phyloP scores from a whole-genome alignment of 768 basidiomycete species.

The Polyporus arcularius region DNA sequence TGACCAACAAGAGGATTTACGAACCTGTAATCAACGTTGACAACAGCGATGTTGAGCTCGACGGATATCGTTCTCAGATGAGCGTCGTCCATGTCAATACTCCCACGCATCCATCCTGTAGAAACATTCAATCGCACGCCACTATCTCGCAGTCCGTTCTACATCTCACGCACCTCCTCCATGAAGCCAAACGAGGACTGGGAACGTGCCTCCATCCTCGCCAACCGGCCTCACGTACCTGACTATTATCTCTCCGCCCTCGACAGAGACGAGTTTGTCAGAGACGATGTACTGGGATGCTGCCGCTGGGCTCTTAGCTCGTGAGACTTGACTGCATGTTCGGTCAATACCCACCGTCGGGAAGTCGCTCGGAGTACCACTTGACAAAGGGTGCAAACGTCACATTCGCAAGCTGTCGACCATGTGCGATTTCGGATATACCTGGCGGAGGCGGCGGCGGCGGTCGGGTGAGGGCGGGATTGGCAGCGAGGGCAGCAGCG shows the following conservation, averaged over 20 bases:
- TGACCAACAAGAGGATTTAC: neutral
- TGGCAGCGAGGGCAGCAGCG: neutral
- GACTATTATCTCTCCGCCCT: conserved; percentile 7
- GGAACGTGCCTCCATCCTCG: conserved; percentile 2
- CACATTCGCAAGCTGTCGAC: neutral
- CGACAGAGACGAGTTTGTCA: neutral
- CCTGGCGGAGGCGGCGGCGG: neutral
- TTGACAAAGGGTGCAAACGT: neutral
- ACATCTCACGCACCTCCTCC: conserved; percentile 13
- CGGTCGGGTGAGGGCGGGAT: neutral
- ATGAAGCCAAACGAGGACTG: conserved; percentile 12
- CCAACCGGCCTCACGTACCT: neutral
- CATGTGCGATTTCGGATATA: neutral
- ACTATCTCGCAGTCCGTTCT: neutral
- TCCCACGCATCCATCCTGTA: conserved; percentile 14
- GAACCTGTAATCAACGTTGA: conserved; percentile 22
- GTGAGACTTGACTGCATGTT: neutral
- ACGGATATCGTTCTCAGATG: conserved; percentile 19
- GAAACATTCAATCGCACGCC: neutral
- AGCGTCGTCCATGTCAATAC: conserved; percentile 21
- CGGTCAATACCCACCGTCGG: neutral
- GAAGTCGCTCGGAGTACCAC: neutral
- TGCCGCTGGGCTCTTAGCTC: neutral
- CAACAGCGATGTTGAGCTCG: conserved; percentile 20
- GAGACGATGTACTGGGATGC: neutral